A percentile compares a stretch with the other conserved stretches of the same genome.
Conservation (phyloP, 495 filamentous ascomycete species). For the Oleoguttula mirabilis region DNA sequence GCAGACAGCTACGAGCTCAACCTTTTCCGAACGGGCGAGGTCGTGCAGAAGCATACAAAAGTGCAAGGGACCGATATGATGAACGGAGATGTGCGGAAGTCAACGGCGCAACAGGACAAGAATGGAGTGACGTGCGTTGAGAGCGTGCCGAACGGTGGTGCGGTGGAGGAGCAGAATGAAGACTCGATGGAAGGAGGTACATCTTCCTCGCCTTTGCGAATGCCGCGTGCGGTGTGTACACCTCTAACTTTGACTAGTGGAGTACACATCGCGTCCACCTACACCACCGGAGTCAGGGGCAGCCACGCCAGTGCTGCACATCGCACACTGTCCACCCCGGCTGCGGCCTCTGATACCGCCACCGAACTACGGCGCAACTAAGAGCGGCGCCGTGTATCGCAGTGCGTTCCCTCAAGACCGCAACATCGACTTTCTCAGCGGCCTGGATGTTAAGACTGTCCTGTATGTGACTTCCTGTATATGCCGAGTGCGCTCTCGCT, state of each 20-base stretch:
- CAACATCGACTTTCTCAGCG: constrained; percentile 52
- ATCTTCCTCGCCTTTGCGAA: background rate
- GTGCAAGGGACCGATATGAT: too few relatives aligned
- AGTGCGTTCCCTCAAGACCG: constrained; percentile 56
- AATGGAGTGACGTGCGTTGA: background rate
- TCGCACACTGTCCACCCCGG: constrained; percentile 14
- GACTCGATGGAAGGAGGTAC: constrained; percentile 5
- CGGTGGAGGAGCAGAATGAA: background rate
- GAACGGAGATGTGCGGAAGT: too few relatives aligned
- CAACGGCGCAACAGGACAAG: too few relatives aligned
- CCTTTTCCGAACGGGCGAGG: too few relatives aligned
- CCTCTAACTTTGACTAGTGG: constrained; percentile 2
- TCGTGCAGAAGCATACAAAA: too few relatives aligned
- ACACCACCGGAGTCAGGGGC: constrained; percentile 11
- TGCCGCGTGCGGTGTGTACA: background rate
- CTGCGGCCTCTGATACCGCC: constrained; percentile 33
- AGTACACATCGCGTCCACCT: constrained; percentile 5
- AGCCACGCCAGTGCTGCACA: constrained; percentile 7
- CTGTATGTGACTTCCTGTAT: constrained; percentile 41
- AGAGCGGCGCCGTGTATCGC: constrained; percentile 54
- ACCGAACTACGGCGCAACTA: constrained; percentile 54
- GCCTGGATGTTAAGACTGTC: constrained; percentile 58
- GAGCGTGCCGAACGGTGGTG: background rate
- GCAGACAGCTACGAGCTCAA: too few relatives aligned
- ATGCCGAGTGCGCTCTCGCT: constrained; percentile 6